Evolutionary conservation across 495 filamentous ascomycete species (phyloP).

Genomic region (Penicillium psychrofluorescens): DNA sequence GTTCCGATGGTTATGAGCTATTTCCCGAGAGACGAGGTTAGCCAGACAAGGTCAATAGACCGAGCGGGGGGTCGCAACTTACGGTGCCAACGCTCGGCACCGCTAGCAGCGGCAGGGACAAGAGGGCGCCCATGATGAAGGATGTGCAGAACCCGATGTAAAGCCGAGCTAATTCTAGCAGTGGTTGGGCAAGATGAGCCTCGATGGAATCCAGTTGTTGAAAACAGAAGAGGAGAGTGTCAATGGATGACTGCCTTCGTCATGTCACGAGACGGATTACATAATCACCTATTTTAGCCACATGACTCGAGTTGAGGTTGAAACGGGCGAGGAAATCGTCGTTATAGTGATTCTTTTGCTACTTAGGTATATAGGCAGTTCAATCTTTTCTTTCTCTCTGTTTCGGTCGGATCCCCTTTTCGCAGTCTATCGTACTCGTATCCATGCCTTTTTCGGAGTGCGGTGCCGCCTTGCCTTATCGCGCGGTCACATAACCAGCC

Average conservation of each 20-base stretch:
- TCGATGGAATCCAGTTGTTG: neutral
- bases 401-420: too few relatives aligned
- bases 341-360: too few relatives aligned
- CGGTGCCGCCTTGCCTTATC: too few relatives aligned
- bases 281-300: neutral
- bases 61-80: slow-evolving; percentile 28
- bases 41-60: slow-evolving; percentile 15
- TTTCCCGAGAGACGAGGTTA: neutral
- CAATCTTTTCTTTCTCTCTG: too few relatives aligned
- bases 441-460: too few relatives aligned
- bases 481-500: too few relatives aligned
- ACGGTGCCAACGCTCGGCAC: slow-evolving; percentile 82
- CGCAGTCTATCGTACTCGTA: too few relatives aligned
- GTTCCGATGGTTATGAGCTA: slow-evolving; percentile 70
- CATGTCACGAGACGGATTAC: slow-evolving; percentile 1
- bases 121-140: slow-evolving; percentile 69
- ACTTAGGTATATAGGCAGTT: too few relatives aligned
- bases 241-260: neutral
- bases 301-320: too few relatives aligned
- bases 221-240: neutral
- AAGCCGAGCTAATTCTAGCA: too few relatives aligned
- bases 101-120: slow-evolving; percentile 84
- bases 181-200: neutral
- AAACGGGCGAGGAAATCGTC: too few relatives aligned
- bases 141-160: neutral